These are phyloP conservation scores for Eucalyptus albens DNA, from an alignment of 345 rosid species.

Conservation along the genomic window DNA sequence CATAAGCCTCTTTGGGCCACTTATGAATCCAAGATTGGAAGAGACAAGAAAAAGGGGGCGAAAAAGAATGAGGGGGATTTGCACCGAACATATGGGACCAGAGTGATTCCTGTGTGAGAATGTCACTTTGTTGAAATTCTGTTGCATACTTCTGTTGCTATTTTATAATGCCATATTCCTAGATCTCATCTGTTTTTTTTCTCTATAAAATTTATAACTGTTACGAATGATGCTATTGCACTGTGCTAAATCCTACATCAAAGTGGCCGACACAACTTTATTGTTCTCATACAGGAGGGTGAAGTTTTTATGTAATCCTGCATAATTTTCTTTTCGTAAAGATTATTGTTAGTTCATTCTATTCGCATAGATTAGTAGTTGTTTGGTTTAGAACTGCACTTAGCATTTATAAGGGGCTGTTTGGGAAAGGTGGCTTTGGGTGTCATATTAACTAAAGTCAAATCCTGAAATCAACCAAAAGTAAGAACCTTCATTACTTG, in stretches of 20 bases:
- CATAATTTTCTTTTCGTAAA: background rate
- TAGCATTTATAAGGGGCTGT: background rate
- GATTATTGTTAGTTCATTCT: background rate
- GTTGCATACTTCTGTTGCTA: background rate
- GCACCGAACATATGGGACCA: slow-evolving; percentile 85
- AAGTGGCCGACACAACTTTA: background rate
- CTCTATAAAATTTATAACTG: background rate
- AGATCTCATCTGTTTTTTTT: background rate
- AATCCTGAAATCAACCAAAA: background rate
- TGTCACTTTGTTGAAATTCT: background rate
- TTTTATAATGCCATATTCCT: background rate
- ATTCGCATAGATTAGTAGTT: background rate
- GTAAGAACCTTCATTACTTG: background rate
- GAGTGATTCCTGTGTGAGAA: slow-evolving; percentile 98
- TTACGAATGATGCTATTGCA: background rate
- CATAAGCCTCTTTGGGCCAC: slow-evolving; percentile 94
- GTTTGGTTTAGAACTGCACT: background rate
- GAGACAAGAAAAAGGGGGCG: slow-evolving; percentile 45
- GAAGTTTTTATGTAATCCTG: background rate
- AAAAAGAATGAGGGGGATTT: slow-evolving; percentile 64
- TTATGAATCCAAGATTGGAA: slow-evolving; percentile 33
- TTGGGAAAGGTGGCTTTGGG: background rate
- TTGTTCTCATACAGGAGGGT: background rate
- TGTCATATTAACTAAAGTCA: background rate
- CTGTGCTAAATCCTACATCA: background rate